Evolutionary conservation across 306 rosid species (phyloP).

Genomic region (Prunus padus): DNA sequence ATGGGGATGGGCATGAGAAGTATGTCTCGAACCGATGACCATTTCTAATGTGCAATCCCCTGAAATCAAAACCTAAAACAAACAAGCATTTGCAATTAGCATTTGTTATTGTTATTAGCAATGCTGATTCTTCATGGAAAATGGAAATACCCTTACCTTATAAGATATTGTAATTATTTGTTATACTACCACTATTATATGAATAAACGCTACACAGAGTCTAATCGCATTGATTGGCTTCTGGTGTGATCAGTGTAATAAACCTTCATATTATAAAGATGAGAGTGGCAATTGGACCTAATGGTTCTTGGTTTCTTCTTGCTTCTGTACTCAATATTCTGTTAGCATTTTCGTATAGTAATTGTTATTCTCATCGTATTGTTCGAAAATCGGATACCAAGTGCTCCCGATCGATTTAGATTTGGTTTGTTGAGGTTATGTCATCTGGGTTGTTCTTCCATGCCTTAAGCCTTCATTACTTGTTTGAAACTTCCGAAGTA

Average conservation of each 20-base stretch:
- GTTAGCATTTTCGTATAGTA: not conserved
- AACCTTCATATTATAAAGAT: slow-evolving; percentile 3
- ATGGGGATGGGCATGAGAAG: slow-evolving; percentile 17
- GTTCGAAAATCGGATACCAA: not conserved
- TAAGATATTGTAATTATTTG: not conserved
- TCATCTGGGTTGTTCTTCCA: not conserved
- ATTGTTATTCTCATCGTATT: too few species aligned
- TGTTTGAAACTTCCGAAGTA: not conserved
- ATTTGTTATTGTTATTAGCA: not conserved
- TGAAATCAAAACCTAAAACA: slow-evolving; percentile 16
- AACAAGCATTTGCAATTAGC: not conserved
- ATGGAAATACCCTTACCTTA: not conserved
- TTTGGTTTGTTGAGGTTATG: not conserved
- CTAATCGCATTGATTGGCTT: not conserved
- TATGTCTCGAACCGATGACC: slow-evolving; percentile 32
- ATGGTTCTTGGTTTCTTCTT: not conserved
- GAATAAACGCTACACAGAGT: not conserved
- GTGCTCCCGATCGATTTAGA: not conserved
- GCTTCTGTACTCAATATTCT: not conserved
- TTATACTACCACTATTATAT: not conserved
- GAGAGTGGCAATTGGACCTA: not conserved
- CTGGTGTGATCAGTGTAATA: not conserved
- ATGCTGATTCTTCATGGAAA: not conserved
- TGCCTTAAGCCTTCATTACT: not conserved
- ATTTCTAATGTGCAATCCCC: slow-evolving; percentile 14